Percentiles rank a stretch among this genome's conserved stretches.
Conservation (phyloP, 139 green algal genomes). For the Closterium sp. region DNA sequence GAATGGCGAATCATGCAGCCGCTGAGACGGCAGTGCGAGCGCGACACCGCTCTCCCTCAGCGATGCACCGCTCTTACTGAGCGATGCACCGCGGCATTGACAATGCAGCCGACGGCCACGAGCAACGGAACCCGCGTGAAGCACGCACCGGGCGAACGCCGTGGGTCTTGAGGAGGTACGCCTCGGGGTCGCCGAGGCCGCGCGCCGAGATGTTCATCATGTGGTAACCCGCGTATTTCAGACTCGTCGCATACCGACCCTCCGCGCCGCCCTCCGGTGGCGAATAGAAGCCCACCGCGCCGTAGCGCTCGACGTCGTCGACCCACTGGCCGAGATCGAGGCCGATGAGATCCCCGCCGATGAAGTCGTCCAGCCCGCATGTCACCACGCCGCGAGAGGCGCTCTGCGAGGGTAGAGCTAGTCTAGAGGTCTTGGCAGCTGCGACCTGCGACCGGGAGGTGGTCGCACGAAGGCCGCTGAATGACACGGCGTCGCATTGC, state of each 20-base stretch:
- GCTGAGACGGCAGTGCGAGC: too few relatives aligned
- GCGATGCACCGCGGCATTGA: too few relatives aligned
- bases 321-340: conserved; percentile 39
- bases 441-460: not conserved
- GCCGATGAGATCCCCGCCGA: conserved; percentile 39
- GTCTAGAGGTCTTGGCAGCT: not conserved
- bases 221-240: conserved; percentile 42
- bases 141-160: conserved; percentile 42
- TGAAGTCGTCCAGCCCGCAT: conserved; percentile 38
- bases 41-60: too few relatives aligned
- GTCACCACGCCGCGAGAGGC: not conserved
- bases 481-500: not conserved
- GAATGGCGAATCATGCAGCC: too few relatives aligned
- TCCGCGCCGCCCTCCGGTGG: conserved; percentile 42
- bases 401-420: not conserved
- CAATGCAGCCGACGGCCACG: too few relatives aligned
- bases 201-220: conserved; percentile 46
- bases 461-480: not conserved
- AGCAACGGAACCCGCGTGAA: too few relatives aligned
- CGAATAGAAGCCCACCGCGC: conserved; percentile 32
- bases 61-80: too few relatives aligned
- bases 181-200: conserved; percentile 46
- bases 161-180: conserved; percentile 47
- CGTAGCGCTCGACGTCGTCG: conserved; percentile 35
- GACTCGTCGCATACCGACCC: conserved; percentile 25